A percentile compares a stretch with the other conserved stretches of the same genome.
Conservation (phyloP, 2,329 filamentous ascomycete species). For the Sarocladium oryzae region DNA sequence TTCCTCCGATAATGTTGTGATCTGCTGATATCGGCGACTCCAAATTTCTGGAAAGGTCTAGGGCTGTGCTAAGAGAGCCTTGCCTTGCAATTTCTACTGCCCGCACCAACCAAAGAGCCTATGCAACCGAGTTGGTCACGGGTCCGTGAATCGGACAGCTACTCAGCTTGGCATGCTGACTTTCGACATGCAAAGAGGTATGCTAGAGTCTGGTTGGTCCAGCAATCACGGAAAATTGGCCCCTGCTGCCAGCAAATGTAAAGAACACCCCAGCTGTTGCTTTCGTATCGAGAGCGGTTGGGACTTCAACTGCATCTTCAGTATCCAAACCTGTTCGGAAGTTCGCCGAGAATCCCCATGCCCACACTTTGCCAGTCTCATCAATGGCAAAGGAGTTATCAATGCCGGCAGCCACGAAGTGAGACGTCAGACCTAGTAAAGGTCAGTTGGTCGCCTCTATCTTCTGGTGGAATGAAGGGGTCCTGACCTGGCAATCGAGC, state of each 20-base stretch:
- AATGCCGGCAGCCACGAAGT: conserved; percentile 50
- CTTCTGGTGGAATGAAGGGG: no score
- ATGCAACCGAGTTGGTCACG: no score
- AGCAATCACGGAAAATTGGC: not conserved
- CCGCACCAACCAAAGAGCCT: no score
- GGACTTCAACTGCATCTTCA: not conserved
- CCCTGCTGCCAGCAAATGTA: not conserved
- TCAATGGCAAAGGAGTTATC: conserved; percentile 1
- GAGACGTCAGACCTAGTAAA: conserved; percentile 23
- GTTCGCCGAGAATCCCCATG: conserved; percentile 65
- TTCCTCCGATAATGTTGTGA: no score
- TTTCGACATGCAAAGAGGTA: no score
- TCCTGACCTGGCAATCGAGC: conserved; percentile 18
- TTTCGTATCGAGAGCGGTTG: not conserved
- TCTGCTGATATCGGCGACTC: no score
- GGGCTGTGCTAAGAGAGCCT: no score
- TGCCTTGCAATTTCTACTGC: no score
- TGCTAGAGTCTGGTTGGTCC: not conserved
- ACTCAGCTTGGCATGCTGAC: no score
- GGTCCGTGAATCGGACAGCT: no score
- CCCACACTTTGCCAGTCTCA: not conserved
- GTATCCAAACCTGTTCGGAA: conserved; percentile 60
- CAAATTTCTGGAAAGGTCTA: no score
- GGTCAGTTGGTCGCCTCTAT: no score
- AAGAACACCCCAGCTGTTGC: not conserved